Evolutionary conservation across 2,329 filamentous ascomycete species (phyloP), one percentile per base, ranked within the genome.

Genomic region (Zymoseptoria crescenta): DNA sequence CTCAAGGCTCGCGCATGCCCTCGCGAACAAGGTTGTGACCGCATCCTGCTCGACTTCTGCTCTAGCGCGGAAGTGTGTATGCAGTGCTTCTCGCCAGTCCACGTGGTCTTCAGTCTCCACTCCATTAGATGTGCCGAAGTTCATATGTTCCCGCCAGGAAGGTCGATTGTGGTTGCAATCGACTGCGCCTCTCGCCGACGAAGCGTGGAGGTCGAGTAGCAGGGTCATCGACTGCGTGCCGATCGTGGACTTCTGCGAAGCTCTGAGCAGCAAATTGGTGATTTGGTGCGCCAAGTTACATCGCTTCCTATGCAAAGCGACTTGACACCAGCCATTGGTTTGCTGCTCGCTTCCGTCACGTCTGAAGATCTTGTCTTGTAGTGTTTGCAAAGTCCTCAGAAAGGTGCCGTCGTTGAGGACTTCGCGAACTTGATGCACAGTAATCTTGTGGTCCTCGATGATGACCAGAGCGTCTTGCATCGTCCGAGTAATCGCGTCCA

Each of bases 1-100:
- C 64, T 86, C 83, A 1, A 86, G 73, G 58, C 83, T 81, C 24
- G 77, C 75, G 65, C 82, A 85, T 10, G 81, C 77, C 35, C 80
- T 75, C 16, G 77, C 74, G 16, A 85, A 77, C 20, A 79, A 75
- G 8, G 75, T 73, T 28, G 81, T 68, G 8, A 85, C 70, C 1
- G 70, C 72, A n/a, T 79, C 74, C 7, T 80, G 73, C 30, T 80
- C 77, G 27, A 74, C 71, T 13, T 70, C 71, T 13, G 77, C 74
- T 63, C 75, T 73, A 24, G 72, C 68, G 29, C 73, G 68, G n/a
- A 85, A 70, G 10, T 77, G 74, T 7, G 74, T 70, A 0, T 73
- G 71, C 9, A 85, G 67, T 3, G 73, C 74, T 35, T 73, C 64
- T 61, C 76, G 76, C 83, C 83, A 86, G 60, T 83, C 74, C 4